These are phyloP conservation scores for Globisporangium nodosum DNA, from an alignment of 352 stramenopile species.

Conservation along the genomic window DNA sequence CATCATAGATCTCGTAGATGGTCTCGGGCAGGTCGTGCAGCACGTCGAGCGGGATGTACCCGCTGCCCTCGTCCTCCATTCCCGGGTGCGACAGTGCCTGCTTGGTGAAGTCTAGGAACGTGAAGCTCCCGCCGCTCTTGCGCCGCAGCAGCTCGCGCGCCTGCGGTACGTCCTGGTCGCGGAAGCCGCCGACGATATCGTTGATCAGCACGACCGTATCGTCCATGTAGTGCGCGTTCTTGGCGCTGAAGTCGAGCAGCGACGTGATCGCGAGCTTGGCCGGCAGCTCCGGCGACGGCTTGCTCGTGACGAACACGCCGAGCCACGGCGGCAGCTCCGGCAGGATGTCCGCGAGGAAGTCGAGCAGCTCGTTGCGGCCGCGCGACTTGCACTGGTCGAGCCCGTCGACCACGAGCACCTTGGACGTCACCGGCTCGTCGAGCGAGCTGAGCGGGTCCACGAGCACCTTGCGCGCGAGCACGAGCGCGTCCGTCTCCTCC, in stretches of 20 bases:
- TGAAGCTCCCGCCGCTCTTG: slow-evolving; percentile 73
- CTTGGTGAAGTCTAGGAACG: slow-evolving; percentile 77
- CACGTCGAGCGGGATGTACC: slow-evolving; percentile 47
- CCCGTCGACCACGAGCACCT: slow-evolving; percentile 70
- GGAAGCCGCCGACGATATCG: slow-evolving; percentile 51
- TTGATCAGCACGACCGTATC: slow-evolving; percentile 51
- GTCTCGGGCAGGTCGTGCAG: slow-evolving; percentile 72
- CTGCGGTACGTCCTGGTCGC: slow-evolving; percentile 29
- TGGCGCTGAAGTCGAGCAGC: slow-evolving; percentile 64
- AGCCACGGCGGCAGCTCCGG: slow-evolving; percentile 67
- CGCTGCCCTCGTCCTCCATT: slow-evolving; percentile 39
- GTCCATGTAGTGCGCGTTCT: slow-evolving; percentile 51
- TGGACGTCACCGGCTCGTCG: slow-evolving; percentile 49
- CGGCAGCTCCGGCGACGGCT: slow-evolving; percentile 55
- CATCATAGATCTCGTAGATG: slow-evolving; percentile 76
- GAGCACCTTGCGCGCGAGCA: slow-evolving; percentile 67
- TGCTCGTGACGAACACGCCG: slow-evolving; percentile 63
- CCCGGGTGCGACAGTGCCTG: slow-evolving; percentile 66
- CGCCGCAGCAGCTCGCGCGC: slow-evolving; percentile 48
- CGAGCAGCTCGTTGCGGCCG: slow-evolving; percentile 58
- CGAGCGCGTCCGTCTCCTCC: slow-evolving; percentile 62
- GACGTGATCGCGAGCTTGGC: slow-evolving; percentile 59
- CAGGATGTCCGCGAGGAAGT: slow-evolving; percentile 56
- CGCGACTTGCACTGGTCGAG: slow-evolving; percentile 58
- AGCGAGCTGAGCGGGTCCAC: slow-evolving; percentile 67